phyloP scores from a whole-genome alignment of 2,329 filamentous ascomycete species.

The Westerdykella aurantiaca region DNA sequence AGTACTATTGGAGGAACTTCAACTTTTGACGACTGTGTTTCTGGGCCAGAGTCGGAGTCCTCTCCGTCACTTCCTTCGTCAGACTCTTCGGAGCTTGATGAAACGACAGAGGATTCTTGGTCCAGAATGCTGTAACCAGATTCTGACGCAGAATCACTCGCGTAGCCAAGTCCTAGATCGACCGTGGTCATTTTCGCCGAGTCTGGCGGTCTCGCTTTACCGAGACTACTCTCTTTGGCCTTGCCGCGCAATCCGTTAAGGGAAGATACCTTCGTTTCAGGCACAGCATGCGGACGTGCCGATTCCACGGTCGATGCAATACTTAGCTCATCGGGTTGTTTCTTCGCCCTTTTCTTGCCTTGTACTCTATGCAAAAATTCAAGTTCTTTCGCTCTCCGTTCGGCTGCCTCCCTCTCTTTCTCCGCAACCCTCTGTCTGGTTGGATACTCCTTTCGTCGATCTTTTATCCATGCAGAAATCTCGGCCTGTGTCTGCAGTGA shows the following conservation, averaged over 20 bases:
- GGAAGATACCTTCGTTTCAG: slow-evolving; percentile 9
- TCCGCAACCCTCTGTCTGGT: slow-evolving; percentile 65
- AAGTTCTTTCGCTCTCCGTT: slow-evolving; percentile 28
- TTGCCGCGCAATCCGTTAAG: slow-evolving; percentile 32
- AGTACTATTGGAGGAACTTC: neutral
- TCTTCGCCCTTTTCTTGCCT: slow-evolving; percentile 14
- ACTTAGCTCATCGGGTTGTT: slow-evolving; percentile 4
- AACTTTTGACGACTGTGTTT: slow-evolving; percentile 35
- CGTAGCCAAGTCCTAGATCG: slow-evolving; percentile 29
- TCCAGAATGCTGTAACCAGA: slow-evolving; percentile 9
- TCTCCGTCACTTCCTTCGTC: slow-evolving; percentile 18
- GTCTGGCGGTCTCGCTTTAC: slow-evolving; percentile 8
- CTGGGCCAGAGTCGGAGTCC: slow-evolving; percentile 29
- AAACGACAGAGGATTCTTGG: slow-evolving; percentile 27
- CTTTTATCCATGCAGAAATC: slow-evolving; percentile 71
- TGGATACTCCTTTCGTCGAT: slow-evolving; percentile 74
- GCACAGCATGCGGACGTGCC: slow-evolving; percentile 1
- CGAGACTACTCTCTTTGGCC: slow-evolving; percentile 29
- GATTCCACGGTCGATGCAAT: slow-evolving; percentile 2
- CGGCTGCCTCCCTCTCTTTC: slow-evolving; percentile 48
- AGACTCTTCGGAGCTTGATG: slow-evolving; percentile 16
- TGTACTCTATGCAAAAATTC: slow-evolving; percentile 35
- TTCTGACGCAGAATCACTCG: slow-evolving; percentile 21
- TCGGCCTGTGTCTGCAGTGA: slow-evolving; percentile 57
- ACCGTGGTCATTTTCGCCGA: slow-evolving; percentile 3